phyloP scores from a whole-genome alignment of 1,139 yeast species.

The Zygosaccharomyces pseudobailii region DNA sequence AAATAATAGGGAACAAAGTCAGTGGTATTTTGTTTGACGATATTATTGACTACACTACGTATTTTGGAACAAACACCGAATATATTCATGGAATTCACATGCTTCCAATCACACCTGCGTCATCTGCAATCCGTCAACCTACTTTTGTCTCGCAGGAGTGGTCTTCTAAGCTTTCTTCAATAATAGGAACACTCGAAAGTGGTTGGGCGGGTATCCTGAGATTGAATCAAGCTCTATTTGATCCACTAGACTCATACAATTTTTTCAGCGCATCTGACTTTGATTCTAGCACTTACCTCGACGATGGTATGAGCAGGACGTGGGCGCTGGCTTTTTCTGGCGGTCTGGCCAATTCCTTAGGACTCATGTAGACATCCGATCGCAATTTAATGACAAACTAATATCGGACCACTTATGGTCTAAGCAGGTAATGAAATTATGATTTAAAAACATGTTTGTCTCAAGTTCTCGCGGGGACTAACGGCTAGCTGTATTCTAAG shows the following conservation, averaged over 20 bases:
- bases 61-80: conserved; percentile 47
- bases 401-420: too few species aligned
- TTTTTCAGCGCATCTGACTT: conserved; percentile 41
- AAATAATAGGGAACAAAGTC: conserved; percentile 58
- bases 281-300: conserved; percentile 38
- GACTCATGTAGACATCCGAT: background rate
- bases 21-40: conserved; percentile 69
- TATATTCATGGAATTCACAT: conserved; percentile 62
- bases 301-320: conserved; percentile 54
- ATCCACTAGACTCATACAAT: conserved; percentile 44
- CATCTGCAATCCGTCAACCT: conserved; percentile 47
- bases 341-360: conserved; percentile 33
- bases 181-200: conserved; percentile 39
- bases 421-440: too few species aligned
- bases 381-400: background rate
- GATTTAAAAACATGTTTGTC: background rate
- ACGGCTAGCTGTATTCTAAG: conserved; percentile 3
- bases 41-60: conserved; percentile 55
- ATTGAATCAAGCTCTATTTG: conserved; percentile 52
- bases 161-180: conserved; percentile 40
- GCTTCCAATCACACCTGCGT: conserved; percentile 56
- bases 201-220: conserved; percentile 56
- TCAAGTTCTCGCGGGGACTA: background rate
- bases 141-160: conserved; percentile 51
- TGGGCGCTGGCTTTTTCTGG: conserved; percentile 56